A percentile compares a stretch with the other conserved stretches of the same genome.
phyloP scores from a whole-genome alignment of 495 filamentous ascomycete species.

The Hypoxylon subgilvum region DNA sequence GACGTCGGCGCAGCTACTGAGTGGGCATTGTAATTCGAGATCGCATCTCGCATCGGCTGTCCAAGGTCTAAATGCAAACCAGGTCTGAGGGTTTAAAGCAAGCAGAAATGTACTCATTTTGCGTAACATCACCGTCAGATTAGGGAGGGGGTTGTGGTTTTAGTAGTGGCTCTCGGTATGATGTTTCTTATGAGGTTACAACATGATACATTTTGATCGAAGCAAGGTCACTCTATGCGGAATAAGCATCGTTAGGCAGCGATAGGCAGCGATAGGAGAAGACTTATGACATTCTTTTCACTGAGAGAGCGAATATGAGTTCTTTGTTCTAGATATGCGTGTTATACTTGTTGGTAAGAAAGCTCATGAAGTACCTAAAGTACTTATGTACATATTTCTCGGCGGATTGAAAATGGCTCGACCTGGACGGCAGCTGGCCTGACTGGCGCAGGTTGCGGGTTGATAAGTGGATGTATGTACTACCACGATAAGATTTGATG shows the following conservation, averaged over 20 bases:
- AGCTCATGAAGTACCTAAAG: too few relatives aligned
- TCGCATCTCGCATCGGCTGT: neutral
- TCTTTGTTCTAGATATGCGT: too few relatives aligned
- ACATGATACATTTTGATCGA: neutral
- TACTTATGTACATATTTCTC: neutral
- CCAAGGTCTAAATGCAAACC: neutral
- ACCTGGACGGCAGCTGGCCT: neutral
- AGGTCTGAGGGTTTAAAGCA: neutral
- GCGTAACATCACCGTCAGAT: slow-evolving; percentile 3
- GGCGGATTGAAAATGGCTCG: slow-evolving; percentile 7
- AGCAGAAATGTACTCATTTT: slow-evolving; percentile 1
- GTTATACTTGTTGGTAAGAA: too few relatives aligned
- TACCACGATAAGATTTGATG: slow-evolving; percentile 24
- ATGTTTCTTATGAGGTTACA: neutral
- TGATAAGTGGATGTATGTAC: slow-evolving; percentile 18
- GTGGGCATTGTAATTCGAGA: slow-evolving; percentile 3
- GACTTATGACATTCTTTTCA: slow-evolving; percentile 9
- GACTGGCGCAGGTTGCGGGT: slow-evolving; percentile 27
- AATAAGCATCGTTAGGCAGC: neutral
- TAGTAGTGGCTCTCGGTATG: neutral
- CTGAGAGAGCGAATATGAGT: too few relatives aligned
- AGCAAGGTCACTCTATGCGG: slow-evolving; percentile 3
- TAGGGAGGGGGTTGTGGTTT: too few relatives aligned
- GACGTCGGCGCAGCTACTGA: neutral
- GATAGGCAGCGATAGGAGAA: slow-evolving; percentile 16